These are phyloP conservation scores for Lolium rigidum DNA, from an alignment of 176 grass and related monocot species.

Conservation along the genomic window DNA sequence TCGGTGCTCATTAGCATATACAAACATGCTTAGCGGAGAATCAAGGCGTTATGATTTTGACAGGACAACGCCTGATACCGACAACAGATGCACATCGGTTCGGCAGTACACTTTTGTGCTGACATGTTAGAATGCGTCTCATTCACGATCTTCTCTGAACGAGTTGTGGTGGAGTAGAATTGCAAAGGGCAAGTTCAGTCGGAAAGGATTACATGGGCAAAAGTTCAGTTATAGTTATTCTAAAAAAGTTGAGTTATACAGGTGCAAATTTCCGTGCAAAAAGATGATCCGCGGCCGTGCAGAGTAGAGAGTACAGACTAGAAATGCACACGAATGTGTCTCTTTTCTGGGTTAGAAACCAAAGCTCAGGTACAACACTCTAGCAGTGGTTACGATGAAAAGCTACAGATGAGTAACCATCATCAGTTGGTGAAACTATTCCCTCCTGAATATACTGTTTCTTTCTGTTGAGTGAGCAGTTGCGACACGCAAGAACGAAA, in stretches of 20 bases:
- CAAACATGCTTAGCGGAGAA: slow-evolving; percentile 27
- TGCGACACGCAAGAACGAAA: background rate
- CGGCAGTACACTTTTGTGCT: background rate
- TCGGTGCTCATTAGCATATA: slow-evolving; percentile 25
- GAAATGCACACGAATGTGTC: background rate
- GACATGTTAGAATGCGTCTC: background rate
- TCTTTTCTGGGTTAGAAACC: background rate
- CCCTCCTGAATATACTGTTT: background rate
- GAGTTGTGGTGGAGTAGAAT: background rate
- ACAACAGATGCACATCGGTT: background rate
- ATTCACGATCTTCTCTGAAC: background rate
- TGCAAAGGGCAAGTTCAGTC: background rate
- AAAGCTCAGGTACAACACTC: too few relatives aligned
- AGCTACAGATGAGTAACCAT: slow-evolving; percentile 14
- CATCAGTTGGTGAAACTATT: slow-evolving; percentile 26
- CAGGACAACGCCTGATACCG: slow-evolving; percentile 37
- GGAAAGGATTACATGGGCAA: background rate
- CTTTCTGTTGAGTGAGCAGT: background rate
- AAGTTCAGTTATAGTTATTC: background rate
- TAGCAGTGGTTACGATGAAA: background rate
- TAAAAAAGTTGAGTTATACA: too few relatives aligned
- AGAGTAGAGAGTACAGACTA: background rate
- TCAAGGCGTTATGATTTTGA: slow-evolving; percentile 42
- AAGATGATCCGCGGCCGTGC: background rate
- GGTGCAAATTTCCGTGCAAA: background rate